phyloP scores from a whole-genome alignment of 225 moss, liverwort and hornwort genomes.

The Pseudisothecium myosuroides region DNA sequence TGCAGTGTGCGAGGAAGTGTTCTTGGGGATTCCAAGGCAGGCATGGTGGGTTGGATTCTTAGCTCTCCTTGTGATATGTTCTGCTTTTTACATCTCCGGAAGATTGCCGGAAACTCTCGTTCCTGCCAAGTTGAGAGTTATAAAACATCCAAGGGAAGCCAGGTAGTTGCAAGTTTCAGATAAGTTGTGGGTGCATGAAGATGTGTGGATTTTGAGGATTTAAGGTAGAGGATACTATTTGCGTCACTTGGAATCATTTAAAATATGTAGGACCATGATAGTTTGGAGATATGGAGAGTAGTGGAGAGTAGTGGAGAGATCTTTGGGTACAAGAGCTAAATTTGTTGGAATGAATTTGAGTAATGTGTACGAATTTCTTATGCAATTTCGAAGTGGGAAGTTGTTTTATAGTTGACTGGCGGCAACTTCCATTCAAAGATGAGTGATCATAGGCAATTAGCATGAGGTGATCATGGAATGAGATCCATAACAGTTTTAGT shows the following conservation, averaged over 20 bases:
- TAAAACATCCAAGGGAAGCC: conserved; percentile 1
- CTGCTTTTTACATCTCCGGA: conserved; percentile 23
- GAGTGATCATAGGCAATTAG: not conserved
- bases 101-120: conserved; percentile 11
- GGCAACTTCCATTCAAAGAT: not conserved
- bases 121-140: not conserved
- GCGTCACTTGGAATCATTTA: not conserved
- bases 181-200: not conserved
- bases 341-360: too few species aligned
- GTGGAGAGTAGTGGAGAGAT: not conserved
- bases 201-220: not conserved
- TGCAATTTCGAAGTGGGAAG: not conserved
- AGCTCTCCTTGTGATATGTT: conserved; percentile 10
- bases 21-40: conserved; percentile 46
- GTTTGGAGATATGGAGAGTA: not conserved
- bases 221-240: not conserved
- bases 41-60: conserved; percentile 56
- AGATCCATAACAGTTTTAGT: not conserved
- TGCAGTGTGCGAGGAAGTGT: conserved; percentile 62
- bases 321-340: not conserved
- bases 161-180: conserved; percentile 4
- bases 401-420: not conserved
- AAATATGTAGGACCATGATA: not conserved
- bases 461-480: not conserved
- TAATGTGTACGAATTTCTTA: not conserved